Base-by-base conservation (phyloP, 495 filamentous ascomycete species). In the Talaromyces ruber region DNA sequence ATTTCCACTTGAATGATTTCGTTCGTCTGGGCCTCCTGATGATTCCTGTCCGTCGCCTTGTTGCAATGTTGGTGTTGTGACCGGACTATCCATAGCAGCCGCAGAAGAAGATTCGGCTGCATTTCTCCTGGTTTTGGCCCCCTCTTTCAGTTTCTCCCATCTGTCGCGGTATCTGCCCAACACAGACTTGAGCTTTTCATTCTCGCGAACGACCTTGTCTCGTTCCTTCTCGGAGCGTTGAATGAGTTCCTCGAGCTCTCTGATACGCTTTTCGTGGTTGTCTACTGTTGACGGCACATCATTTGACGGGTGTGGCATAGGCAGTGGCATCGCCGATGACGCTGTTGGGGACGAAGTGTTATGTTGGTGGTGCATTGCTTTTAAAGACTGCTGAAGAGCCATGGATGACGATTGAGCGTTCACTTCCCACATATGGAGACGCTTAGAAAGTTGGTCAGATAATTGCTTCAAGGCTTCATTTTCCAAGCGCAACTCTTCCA, bases 91-190 rank as follows among this genome's bases (percentile, higher is more conserved):
- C 25, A 28, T 32, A 60, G 63, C 26, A 22, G 64, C 62, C n/a
- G 65, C 53, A 28, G 62, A 60, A 2, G 62, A 39, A n/a, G 58
- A 43, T 2, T 62, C 60, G 21, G 54, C 45, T 26, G 59, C 52
- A 22, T 82, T 82, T 39, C 84, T 72, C 54, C 84, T 68, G 1
- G 82, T 86, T 72, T 89, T 92, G 12, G 92, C 92, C 0, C 88
- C 86, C 18, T 90, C 87, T 70, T 94, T 93, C 67, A 97, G 76
- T 72, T 87, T 87, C 72, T 95, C 88, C 88, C 90, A 97, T 63
- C 85, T 80, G 59, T 91, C 87, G 28, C 88, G 71, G 70, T 95
- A 96, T 61, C 84, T 80, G 12, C 79, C 78, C 21, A 93, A 73
- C 6, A 86, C 85, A 43, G 75, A 78, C 50, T 83, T 81, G 51